Percentiles rank a stretch among this genome's conserved stretches.
Conservation (phyloP, 2,329 filamentous ascomycete species). For the Botrytis medusae region DNA sequence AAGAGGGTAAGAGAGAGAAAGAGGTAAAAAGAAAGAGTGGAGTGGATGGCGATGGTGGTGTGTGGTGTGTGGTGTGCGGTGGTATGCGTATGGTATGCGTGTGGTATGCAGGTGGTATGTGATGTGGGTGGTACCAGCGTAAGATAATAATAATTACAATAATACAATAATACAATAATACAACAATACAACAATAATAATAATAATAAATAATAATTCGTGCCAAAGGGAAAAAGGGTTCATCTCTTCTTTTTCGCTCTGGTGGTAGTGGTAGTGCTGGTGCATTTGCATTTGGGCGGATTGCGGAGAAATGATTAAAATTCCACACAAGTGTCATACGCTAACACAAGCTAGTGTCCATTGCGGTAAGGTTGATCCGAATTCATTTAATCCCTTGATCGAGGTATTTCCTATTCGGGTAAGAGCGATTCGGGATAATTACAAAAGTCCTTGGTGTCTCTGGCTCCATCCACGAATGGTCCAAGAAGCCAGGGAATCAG, state of each 20-base stretch:
- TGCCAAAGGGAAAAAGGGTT: background rate
- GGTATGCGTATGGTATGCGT: too few relatives aligned
- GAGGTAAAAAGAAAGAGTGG: background rate
- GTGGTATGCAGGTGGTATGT: background rate
- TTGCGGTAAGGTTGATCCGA: background rate
- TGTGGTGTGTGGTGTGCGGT: too few relatives aligned
- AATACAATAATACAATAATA: too few relatives aligned
- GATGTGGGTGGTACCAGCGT: background rate
- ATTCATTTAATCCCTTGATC: background rate
- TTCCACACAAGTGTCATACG: background rate
- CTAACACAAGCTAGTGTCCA: background rate
- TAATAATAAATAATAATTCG: background rate
- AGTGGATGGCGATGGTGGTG: background rate
- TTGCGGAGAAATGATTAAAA: conserved; percentile 1
- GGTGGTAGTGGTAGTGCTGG: background rate
- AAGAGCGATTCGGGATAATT: background rate
- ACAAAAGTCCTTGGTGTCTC: background rate
- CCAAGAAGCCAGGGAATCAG: background rate
- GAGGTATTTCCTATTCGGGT: background rate
- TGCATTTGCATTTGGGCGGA: background rate
- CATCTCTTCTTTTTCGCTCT: conserved; percentile 9
- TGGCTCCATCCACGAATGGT: background rate
- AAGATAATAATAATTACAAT: background rate
- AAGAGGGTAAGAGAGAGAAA: background rate
- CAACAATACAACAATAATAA: too few relatives aligned